These are phyloP conservation scores for Solanum verrucosum DNA, from an alignment of 257 asterid species.

Conservation along the genomic window DNA sequence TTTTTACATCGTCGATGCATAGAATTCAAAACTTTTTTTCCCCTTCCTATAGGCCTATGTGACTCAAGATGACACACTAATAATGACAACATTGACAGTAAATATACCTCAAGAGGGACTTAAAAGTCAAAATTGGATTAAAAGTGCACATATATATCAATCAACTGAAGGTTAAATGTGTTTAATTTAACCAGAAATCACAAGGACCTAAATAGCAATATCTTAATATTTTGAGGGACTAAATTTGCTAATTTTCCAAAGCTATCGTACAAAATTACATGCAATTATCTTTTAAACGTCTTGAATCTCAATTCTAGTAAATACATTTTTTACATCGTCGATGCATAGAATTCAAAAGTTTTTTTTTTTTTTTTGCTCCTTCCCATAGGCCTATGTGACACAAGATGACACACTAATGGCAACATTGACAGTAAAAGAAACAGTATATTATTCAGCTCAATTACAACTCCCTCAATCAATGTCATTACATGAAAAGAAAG, in stretches of 20 bases:
- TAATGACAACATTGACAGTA: constrained; percentile 36
- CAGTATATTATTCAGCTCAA: constrained; percentile 40
- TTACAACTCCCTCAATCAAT: constrained; percentile 42
- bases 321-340: not conserved
- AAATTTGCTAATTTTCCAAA: not conserved
- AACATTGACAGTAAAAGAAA: constrained; percentile 39
- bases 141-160: not conserved
- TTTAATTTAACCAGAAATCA: not conserved
- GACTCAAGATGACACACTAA: constrained; percentile 36
- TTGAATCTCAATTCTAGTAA: too few species aligned
- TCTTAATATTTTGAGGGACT: not conserved
- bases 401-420: constrained; percentile 45
- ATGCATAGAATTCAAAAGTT: not conserved
- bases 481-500: constrained; percentile 23
- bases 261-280: not conserved
- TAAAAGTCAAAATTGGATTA: not conserved
- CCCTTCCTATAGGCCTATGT: constrained; percentile 28
- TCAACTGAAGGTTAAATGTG: not conserved
- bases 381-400: constrained; percentile 34
- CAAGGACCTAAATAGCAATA: not conserved
- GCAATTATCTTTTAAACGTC: not conserved
- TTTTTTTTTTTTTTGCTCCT: not conserved
- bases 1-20: not conserved
- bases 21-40: not conserved
- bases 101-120: not conserved